Base-by-base conservation (phyloP, 805 yeast genomes). In the Zygoascus tannicola region DNA sequence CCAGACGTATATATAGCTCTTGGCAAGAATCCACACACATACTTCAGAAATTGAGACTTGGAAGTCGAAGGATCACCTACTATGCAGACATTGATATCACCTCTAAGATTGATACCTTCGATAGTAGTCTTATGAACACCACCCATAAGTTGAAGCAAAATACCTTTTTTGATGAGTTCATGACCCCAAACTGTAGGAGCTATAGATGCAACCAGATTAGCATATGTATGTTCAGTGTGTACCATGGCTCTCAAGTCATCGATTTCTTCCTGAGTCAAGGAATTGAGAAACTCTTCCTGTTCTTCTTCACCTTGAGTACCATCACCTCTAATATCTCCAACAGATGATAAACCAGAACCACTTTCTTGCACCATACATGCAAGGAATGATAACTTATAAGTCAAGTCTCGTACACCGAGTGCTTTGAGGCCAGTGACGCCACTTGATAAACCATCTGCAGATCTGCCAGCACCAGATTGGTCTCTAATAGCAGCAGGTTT, bases 41-140 rank as follows among this genome's bases (percentile, higher is more conserved):
- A 92, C 64, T 92, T 92, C 60, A 90, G 70, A 59, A 90, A 90
- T 63, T 90, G 98, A 0, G 97, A 88, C 63, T 90, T 90, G 28
- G 97, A 85, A 8, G 97, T 90, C 1, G 97, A 87, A 2, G 98
- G 98, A 62, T 90, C 98, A 40, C 98, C 98, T 42, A 90, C 97
- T 51, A 90, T 74, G 70, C 98, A 90, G 36, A 90, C 81, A 60
- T 90, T 90, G 58, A 90, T 90, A 61, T 90, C 98, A 54, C 98
- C 98, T 71, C 98, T 80, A 50, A 90, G 71, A 55, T 87, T 81
- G 54, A 90, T 90, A 22, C 97, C 97, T 62, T 90, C 98, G 14
- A 85, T 76, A 0, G 98, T 90, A 45, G 76, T 71, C 62, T 90
- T 90, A 65, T 90, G 98, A 38, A 90, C 97, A 59, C 98, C 98